Conservation (phyloP, 177 flowering plant species). For the Vitis hybrid region DNA sequence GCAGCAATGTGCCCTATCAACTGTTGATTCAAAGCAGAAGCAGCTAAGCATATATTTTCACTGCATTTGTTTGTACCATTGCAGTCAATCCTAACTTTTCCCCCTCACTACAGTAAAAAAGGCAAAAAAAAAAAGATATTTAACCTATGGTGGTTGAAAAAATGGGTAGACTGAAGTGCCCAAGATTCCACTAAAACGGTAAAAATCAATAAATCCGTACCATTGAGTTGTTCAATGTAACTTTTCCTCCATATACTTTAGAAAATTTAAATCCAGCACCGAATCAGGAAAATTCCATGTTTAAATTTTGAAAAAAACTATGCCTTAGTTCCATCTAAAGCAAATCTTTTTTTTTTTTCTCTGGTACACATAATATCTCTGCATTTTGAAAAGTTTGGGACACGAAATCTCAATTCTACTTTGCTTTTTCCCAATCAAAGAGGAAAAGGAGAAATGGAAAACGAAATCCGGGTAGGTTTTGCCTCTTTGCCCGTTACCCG, state of each 20-base stretch:
- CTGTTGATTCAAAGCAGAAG: no score
- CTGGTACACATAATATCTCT: slow-evolving; percentile 2
- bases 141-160: no score
- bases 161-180: background rate
- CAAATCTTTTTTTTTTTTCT: background rate
- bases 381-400: slow-evolving; percentile 9
- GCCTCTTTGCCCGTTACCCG: slow-evolving; percentile 3
- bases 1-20: no score
- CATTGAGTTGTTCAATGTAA: background rate
- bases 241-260: background rate
- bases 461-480: background rate
- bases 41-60: no score
- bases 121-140: no score
- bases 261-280: background rate
- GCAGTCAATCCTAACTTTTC: no score
- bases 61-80: no score
- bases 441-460: background rate
- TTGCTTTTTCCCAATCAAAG: slow-evolving; percentile 11
- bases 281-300: slow-evolving; percentile 2
- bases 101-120: no score
- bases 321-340: background rate
- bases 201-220: background rate
- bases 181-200: slow-evolving; percentile 8
- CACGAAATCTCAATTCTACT: slow-evolving; percentile 6
- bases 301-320: background rate